phyloP scores from a whole-genome alignment of 2,329 filamentous ascomycete genomes.

The Fusarium sublunatum region DNA sequence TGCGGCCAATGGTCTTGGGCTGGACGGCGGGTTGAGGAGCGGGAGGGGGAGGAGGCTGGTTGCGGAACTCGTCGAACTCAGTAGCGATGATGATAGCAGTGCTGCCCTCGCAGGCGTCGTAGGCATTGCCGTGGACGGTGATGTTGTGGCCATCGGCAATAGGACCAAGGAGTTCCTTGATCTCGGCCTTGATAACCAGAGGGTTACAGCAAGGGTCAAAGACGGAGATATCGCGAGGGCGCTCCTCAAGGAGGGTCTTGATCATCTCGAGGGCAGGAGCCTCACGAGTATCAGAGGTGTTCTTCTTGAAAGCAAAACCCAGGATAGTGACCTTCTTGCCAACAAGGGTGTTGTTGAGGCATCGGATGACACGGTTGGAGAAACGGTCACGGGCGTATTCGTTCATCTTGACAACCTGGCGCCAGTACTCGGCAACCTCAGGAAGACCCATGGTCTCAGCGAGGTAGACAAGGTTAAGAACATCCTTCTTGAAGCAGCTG shows the following conservation, averaged over 20 bases:
- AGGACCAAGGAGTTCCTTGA: constrained; percentile 57
- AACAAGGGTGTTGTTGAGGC: constrained; percentile 74
- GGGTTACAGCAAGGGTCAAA: constrained; percentile 74
- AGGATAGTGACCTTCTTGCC: constrained; percentile 79
- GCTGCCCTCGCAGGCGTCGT: constrained; percentile 61
- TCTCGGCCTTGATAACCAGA: constrained; percentile 62
- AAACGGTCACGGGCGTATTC: constrained; percentile 79
- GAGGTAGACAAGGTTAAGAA: constrained; percentile 78
- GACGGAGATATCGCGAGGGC: constrained; percentile 71
- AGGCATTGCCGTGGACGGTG: constrained; percentile 60
- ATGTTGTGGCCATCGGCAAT: constrained; percentile 57
- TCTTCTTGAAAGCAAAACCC: constrained; percentile 84
- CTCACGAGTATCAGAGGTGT: constrained; percentile 80
- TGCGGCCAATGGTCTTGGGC: constrained; percentile 50
- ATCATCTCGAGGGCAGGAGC: constrained; percentile 76
- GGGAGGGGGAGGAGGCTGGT: constrained; percentile 51
- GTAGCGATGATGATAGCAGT: constrained; percentile 66
- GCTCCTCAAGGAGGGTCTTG: constrained; percentile 72
- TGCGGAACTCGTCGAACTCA: constrained; percentile 67
- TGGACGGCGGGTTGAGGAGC: constrained; percentile 44
- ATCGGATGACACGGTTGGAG: constrained; percentile 71
- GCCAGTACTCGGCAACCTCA: constrained; percentile 82
- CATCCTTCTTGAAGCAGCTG: constrained; percentile 85
- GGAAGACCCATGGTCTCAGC: constrained; percentile 75
- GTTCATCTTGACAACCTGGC: constrained; percentile 79